These are phyloP conservation scores for Phytophthora cactorum DNA, from an alignment of 352 stramenopile genomes.

Conservation along the genomic window DNA sequence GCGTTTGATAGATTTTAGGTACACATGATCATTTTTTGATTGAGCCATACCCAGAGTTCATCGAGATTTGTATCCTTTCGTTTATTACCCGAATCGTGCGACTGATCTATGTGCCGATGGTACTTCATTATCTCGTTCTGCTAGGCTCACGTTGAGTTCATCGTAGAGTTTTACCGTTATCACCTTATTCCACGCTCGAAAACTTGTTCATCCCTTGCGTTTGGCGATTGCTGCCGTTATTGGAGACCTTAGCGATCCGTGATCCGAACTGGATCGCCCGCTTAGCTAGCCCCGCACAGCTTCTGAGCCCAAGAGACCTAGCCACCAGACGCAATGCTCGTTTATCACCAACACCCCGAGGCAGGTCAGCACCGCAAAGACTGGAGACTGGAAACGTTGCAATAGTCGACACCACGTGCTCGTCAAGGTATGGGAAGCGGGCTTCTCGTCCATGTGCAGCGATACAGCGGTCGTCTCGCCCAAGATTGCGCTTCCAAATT, in stretches of 20 bases:
- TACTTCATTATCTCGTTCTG: too few species aligned
- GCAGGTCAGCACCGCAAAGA: conserved; percentile 83
- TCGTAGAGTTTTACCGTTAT: not conserved
- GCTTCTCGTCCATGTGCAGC: conserved; percentile 92
- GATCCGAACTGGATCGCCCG: conserved; percentile 96
- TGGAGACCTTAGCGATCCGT: conserved; percentile 92
- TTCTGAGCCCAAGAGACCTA: conserved; percentile 63
- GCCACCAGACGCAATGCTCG: conserved; percentile 88
- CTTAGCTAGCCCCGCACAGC: conserved; percentile 85
- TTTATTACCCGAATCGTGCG: too few species aligned
- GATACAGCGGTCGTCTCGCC: conserved; percentile 95
- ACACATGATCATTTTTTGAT: too few species aligned
- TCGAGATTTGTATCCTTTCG: too few species aligned
- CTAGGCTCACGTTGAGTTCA: not conserved
- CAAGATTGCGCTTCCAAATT: conserved; percentile 96
- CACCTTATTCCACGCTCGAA: conserved; percentile 10
- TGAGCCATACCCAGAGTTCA: too few species aligned
- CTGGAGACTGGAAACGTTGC: conserved; percentile 62
- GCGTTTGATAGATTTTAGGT: too few species aligned
- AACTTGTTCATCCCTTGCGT: conserved; percentile 54
- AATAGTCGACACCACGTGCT: conserved; percentile 88
- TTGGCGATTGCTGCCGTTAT: conserved; percentile 63
- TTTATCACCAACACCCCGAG: conserved; percentile 92
- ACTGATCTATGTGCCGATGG: too few species aligned
- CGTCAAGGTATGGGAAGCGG: conserved; percentile 96